Percentiles rank a stretch among this genome's conserved stretches.
Conservation (phyloP, 306 rosid genomes). For the Pterocarpus santalinus region DNA sequence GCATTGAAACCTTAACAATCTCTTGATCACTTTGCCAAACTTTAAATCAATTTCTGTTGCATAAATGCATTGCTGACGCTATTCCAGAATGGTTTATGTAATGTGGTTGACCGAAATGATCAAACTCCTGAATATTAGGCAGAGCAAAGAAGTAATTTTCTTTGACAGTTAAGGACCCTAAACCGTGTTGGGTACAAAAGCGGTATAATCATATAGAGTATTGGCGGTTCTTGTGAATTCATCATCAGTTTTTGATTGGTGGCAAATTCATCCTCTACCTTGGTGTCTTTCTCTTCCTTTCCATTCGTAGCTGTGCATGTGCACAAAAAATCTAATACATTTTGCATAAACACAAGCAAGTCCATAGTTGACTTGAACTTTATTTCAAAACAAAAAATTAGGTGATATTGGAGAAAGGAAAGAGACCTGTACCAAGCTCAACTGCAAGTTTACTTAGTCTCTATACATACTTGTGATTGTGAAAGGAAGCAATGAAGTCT, state of each 20-base stretch:
- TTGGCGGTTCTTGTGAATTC: too few relatives aligned
- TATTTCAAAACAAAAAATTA: slow-evolving; percentile 1
- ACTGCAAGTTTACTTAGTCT: slow-evolving; percentile 4
- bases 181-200: too few relatives aligned
- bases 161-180: too few relatives aligned
- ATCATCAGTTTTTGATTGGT: too few relatives aligned
- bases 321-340: neutral
- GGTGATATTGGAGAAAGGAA: neutral
- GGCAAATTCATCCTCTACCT: too few relatives aligned
- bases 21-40: neutral
- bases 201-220: too few relatives aligned
- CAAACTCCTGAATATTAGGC: too few relatives aligned
- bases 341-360: neutral
- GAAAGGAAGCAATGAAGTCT: slow-evolving; percentile 49
- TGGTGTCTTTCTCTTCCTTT: neutral
- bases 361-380: neutral
- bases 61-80: too few relatives aligned
- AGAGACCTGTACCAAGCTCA: slow-evolving; percentile 14
- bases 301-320: neutral
- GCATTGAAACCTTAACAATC: too few relatives aligned
- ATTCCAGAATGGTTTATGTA: too few relatives aligned
- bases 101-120: too few relatives aligned
- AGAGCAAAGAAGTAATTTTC: too few relatives aligned
- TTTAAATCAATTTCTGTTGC: neutral
- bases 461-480: slow-evolving; percentile 19